Evolutionary conservation across 2,329 filamentous ascomycete genomes (phyloP).

Genomic region (Verruconis gallopava): DNA sequence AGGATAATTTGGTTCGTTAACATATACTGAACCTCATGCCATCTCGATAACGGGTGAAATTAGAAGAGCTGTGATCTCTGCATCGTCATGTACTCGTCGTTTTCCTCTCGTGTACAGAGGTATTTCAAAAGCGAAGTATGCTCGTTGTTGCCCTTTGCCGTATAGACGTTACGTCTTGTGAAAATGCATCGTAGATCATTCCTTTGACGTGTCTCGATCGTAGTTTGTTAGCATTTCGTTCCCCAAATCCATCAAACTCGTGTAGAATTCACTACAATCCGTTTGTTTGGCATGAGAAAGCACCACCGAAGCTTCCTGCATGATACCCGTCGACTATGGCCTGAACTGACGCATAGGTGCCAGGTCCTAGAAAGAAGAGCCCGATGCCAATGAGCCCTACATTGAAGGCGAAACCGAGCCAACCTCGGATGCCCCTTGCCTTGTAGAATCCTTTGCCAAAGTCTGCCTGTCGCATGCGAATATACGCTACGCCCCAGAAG

Average conservation of each 20-base stretch:
- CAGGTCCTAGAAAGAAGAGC: slow-evolving; percentile 66
- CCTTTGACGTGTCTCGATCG: too few relatives aligned
- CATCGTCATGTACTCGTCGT: too few relatives aligned
- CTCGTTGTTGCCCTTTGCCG: too few relatives aligned
- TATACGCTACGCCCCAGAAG: slow-evolving; percentile 77
- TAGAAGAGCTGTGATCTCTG: too few relatives aligned
- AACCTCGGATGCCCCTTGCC: slow-evolving; percentile 39
- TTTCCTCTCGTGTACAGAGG: too few relatives aligned
- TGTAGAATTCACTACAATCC: slow-evolving; percentile 39
- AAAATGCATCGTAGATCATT: too few relatives aligned
- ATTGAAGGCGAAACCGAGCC: slow-evolving; percentile 52
- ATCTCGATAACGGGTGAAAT: too few relatives aligned
- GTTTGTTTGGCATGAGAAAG: slow-evolving; percentile 63
- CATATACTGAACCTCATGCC: too few relatives aligned
- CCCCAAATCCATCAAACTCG: background rate
- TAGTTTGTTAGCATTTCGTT: too few relatives aligned
- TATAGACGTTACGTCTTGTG: too few relatives aligned
- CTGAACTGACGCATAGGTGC: slow-evolving; percentile 64
- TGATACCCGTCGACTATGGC: slow-evolving; percentile 63
- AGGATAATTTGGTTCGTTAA: too few relatives aligned
- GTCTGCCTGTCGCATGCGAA: slow-evolving; percentile 60
- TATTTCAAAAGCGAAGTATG: too few relatives aligned
- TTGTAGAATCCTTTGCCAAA: slow-evolving; percentile 41
- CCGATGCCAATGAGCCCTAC: slow-evolving; percentile 60
- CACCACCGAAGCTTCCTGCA: slow-evolving; percentile 48